Evolutionary conservation across 2,329 filamentous ascomycete species (phyloP).

Genomic region (Trichoderma lentiforme): DNA sequence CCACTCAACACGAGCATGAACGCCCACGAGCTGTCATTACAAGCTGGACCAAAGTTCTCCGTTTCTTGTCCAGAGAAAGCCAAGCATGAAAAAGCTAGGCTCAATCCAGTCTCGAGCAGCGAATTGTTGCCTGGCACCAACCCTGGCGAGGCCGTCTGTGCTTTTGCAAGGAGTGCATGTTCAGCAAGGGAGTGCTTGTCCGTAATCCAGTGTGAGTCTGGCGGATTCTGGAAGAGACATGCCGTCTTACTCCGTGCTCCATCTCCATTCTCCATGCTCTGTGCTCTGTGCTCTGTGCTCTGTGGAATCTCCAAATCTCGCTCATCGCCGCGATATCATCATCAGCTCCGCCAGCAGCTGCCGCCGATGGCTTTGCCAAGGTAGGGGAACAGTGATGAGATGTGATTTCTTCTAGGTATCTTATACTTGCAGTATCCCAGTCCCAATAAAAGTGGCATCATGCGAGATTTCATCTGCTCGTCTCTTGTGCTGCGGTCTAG

Average conservation of each 20-base stretch:
- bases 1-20: slow-evolving; percentile 17
- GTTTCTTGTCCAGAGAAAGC: not conserved
- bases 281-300: not conserved
- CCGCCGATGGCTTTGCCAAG: not conserved
- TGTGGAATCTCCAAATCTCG: slow-evolving; percentile 5
- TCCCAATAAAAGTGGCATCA: not conserved
- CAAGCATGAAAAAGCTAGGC: not conserved
- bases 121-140: not conserved
- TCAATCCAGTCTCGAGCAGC: not conserved
- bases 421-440: not conserved
- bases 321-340: slow-evolving; percentile 8
- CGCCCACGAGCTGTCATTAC: not conserved
- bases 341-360: not conserved
- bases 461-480: not conserved
- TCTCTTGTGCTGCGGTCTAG: not conserved
- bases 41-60: not conserved
- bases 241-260: not conserved
- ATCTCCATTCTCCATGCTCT: not conserved
- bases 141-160: not conserved
- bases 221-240: not conserved
- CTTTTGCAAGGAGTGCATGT: not conserved
- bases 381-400: not conserved
- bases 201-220: not conserved
- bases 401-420: not conserved
- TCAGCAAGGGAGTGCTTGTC: not conserved